These are phyloP conservation scores for Tremella yokohamensis DNA, from an alignment of 768 basidiomycete genomes.

Conservation along the genomic window DNA sequence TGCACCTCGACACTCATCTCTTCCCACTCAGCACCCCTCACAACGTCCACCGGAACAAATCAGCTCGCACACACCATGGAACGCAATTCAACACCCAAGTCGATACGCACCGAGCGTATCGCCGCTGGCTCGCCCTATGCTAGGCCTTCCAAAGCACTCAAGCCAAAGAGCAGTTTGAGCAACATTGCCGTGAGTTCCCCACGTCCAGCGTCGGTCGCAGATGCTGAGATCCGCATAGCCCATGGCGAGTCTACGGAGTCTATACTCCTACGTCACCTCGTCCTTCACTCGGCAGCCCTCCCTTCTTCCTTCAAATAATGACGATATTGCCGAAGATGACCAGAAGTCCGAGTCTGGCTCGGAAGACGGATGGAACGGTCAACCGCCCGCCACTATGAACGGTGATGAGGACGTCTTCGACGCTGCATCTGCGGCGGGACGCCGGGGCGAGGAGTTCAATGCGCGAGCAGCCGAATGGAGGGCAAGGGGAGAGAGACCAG, in stretches of 20 bases:
- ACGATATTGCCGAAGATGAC: slow-evolving; percentile 11
- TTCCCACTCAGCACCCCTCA: too few species aligned
- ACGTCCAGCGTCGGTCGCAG: background rate
- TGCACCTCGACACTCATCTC: too few species aligned
- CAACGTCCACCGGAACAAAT: too few species aligned
- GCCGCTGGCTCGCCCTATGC: slow-evolving; percentile 28
- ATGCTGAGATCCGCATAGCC: slow-evolving; percentile 1
- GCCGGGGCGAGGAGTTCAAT: slow-evolving; percentile 21
- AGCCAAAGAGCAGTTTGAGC: slow-evolving; percentile 9
- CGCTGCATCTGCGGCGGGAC: slow-evolving; percentile 24
- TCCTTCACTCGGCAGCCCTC: slow-evolving; percentile 22
- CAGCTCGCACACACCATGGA: slow-evolving; percentile 32
- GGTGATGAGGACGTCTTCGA: slow-evolving; percentile 28
- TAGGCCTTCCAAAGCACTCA: slow-evolving; percentile 17
- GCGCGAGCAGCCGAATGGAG: slow-evolving; percentile 19
- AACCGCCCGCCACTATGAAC: slow-evolving; percentile 18
- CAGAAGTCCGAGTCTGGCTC: slow-evolving; percentile 39
- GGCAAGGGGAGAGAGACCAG: slow-evolving; percentile 24
- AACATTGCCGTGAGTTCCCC: background rate
- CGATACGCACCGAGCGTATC: slow-evolving; percentile 25
- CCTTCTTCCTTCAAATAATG: slow-evolving; percentile 21
- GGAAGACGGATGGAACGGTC: slow-evolving; percentile 41
- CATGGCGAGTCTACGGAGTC: background rate
- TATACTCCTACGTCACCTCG: slow-evolving; percentile 29
- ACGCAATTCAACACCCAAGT: slow-evolving; percentile 25